Percentiles rank a stretch among this genome's conserved stretches.
Conservation (phyloP, 495 filamentous ascomycete genomes). For the Rusavskia elegans region DNA sequence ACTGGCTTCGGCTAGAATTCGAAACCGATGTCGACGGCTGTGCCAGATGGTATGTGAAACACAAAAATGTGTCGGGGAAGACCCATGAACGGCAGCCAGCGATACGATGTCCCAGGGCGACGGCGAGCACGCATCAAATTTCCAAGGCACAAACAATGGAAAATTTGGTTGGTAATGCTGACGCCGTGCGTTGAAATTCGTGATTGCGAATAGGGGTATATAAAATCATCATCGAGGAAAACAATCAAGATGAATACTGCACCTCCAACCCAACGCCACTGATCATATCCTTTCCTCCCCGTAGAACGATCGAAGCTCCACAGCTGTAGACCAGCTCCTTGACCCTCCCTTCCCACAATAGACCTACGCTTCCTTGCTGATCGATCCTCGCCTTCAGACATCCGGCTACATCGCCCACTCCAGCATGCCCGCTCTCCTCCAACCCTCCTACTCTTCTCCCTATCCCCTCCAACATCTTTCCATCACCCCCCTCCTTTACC, state of each 20-base stretch:
- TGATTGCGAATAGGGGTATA: too few species aligned
- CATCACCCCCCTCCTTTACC: not conserved
- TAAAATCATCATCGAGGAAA: too few species aligned
- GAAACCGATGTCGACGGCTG: too few species aligned
- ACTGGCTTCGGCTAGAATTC: too few species aligned
- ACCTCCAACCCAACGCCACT: conserved; percentile 72
- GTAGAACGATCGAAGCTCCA: conserved; percentile 63
- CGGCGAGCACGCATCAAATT: too few species aligned
- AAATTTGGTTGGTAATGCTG: too few species aligned
- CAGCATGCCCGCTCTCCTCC: not conserved
- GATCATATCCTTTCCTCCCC: conserved; percentile 51
- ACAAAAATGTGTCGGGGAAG: too few species aligned
- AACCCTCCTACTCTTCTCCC: conserved; percentile 19
- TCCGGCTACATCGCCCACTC: conserved; percentile 41
- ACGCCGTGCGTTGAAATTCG: too few species aligned
- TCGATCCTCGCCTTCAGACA: conserved; percentile 84
- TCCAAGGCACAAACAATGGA: too few species aligned
- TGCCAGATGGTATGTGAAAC: too few species aligned
- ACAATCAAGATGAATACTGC: conserved; percentile 74
- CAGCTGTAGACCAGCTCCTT: conserved; percentile 89
- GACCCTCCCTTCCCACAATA: conserved; percentile 86
- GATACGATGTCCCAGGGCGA: too few species aligned
- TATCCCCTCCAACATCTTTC: not conserved
- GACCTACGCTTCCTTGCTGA: conserved; percentile 64
- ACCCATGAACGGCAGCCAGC: too few species aligned